Percentiles rank a stretch among this genome's conserved stretches.
phyloP scores from a whole-genome alignment of 2,329 filamentous ascomycete species.

The Aspergillus tubingensis region DNA sequence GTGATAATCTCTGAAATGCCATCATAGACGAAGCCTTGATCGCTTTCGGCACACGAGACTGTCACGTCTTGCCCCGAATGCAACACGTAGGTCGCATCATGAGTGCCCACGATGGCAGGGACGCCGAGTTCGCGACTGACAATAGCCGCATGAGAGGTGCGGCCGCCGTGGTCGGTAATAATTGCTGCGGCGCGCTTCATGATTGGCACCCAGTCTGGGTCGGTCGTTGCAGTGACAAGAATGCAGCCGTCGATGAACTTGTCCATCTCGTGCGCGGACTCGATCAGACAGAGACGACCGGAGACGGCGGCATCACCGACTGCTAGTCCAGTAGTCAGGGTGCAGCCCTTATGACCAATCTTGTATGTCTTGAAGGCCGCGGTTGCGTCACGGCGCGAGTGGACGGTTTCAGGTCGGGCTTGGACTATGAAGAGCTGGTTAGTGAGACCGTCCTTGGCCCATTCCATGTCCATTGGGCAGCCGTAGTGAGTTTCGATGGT shows the following conservation, averaged over 20 bases:
- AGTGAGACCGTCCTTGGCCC: slow-evolving; percentile 37
- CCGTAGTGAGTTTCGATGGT: slow-evolving; percentile 41
- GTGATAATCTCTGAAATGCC: slow-evolving; percentile 38
- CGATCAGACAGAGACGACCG: slow-evolving; percentile 38
- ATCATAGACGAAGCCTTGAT: slow-evolving; percentile 41
- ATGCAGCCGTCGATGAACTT: slow-evolving; percentile 39
- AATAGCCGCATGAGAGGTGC: slow-evolving; percentile 44
- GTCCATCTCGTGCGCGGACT: slow-evolving; percentile 34
- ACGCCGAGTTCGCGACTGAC: slow-evolving; percentile 45
- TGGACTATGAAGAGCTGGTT: slow-evolving; percentile 40
- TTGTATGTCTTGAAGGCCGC: slow-evolving; percentile 38
- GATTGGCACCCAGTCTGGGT: slow-evolving; percentile 44
- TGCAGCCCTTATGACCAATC: slow-evolving; percentile 31
- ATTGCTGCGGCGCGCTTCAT: slow-evolving; percentile 44
- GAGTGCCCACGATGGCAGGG: slow-evolving; percentile 42
- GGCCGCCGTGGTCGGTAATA: slow-evolving; percentile 36
- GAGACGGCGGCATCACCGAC: slow-evolving; percentile 40
- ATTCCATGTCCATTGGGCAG: slow-evolving; percentile 44
- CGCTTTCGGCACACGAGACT: slow-evolving; percentile 39
- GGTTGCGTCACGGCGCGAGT: slow-evolving; percentile 32
- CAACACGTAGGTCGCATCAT: slow-evolving; percentile 40
- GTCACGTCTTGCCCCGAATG: slow-evolving; percentile 43
- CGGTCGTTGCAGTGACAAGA: slow-evolving; percentile 38
- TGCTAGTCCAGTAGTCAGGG: slow-evolving; percentile 34
- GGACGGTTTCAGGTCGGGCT: slow-evolving; percentile 42